Evolutionary conservation across 2,329 filamentous ascomycete species (phyloP).

Genomic region (Elsinoe australis): DNA sequence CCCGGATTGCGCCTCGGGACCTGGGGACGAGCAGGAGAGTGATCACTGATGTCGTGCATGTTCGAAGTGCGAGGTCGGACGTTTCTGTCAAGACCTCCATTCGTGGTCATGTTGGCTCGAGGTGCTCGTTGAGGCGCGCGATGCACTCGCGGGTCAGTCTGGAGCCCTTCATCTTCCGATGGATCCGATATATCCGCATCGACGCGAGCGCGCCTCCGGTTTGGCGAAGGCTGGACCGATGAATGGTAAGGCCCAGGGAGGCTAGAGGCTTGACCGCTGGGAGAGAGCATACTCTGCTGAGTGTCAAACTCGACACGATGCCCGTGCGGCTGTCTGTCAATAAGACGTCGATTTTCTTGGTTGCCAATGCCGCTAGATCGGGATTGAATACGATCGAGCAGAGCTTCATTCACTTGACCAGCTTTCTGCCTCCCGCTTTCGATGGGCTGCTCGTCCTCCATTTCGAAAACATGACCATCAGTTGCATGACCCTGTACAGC

Average conservation of each 20-base stretch:
- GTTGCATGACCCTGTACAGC: neutral
- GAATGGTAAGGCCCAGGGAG: too few relatives aligned
- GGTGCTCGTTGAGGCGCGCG: conserved; percentile 20
- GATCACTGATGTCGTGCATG: conserved; percentile 3
- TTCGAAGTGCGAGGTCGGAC: conserved; percentile 1
- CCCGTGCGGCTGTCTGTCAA: conserved; percentile 36
- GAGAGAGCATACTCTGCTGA: too few relatives aligned
- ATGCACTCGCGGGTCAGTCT: conserved; percentile 32
- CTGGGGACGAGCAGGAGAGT: too few relatives aligned
- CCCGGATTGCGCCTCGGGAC: conserved; percentile 26
- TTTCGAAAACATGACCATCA: neutral
- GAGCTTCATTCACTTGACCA: neutral
- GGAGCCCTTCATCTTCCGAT: conserved; percentile 40
- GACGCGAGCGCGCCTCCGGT: conserved; percentile 24
- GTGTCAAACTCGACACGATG: conserved; percentile 34
- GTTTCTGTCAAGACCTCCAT: neutral
- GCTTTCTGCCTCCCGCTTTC: too few relatives aligned
- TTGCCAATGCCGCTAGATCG: conserved; percentile 11
- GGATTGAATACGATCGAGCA: neutral
- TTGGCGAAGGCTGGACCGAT: conserved; percentile 3
- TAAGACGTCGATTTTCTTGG: conserved; percentile 34
- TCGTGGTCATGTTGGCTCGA: neutral
- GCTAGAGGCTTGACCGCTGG: too few relatives aligned
- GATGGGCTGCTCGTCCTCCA: neutral
- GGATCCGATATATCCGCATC: conserved; percentile 29